Base-by-base conservation (phyloP, 345 rosid species). In the Angophora floribunda region DNA sequence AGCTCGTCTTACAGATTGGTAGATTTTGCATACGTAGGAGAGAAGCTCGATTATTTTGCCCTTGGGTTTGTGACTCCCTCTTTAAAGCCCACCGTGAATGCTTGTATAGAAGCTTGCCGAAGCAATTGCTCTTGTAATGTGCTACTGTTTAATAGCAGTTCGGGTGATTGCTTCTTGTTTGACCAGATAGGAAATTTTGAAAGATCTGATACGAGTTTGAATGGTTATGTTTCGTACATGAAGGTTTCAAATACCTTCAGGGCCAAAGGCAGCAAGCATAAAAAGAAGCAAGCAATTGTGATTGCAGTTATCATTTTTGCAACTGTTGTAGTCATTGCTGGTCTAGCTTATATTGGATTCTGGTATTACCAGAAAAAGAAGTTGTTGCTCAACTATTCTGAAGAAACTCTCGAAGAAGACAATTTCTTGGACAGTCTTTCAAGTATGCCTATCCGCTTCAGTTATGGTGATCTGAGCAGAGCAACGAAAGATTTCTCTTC, bases 21-120 rank as follows among this genome's bases (percentile, higher is more conserved):
- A 16, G 87, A 91, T 49, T 91, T 94, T 63, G 21, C 86, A 5
- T 87, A 88, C 87, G 88, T 93, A 22, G 94, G 92, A 16, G 90
- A 91, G 90, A 91, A 86, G 90, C 94, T 94, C 26, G 93, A 92
- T 89, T 94, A 93, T 87, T 93, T 94, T 87, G 94, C 94, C 24
- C 91, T 94, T 82, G 85, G 70, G 82, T 94, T 92, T 85, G 92
- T 87, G n/a, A 30, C 87, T 13, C 95, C 96, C 32, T 41, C 85
- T 26, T 36, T 87, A 82, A 91, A 61, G 86, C 51, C 93, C 11
- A 87, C 59, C 51, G 78, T 93, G 50, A 89, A 91, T 63, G 53
- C 89, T 82, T 94, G 96, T 90, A 92, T 26, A 59, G 91, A 91
- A 59, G 93, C 95, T 85, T 94, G 96, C 89, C 90, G 51, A 24